Evolutionary conservation across 73 alveolate genomes (phyloP).

Genomic region (Blepharisma stoltei): DNA sequence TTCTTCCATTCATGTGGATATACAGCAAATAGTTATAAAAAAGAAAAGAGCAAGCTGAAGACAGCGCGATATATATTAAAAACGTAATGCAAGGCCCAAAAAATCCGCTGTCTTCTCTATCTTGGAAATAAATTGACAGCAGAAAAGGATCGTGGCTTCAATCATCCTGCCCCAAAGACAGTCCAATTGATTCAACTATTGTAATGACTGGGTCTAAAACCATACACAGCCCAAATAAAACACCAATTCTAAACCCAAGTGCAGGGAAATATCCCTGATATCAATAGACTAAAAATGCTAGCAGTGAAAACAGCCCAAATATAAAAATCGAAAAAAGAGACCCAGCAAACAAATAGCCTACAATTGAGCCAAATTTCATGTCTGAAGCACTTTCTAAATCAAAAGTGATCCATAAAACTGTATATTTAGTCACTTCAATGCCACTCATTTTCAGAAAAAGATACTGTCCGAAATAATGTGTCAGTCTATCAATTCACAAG

Average conservation of each 20-base stretch:
- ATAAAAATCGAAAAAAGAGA: constrained; percentile 34
- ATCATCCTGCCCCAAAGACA: constrained; percentile 45
- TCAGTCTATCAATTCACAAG: constrained; percentile 48
- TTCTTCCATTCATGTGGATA: constrained; percentile 65
- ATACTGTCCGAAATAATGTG: constrained; percentile 60
- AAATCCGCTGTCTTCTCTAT: constrained; percentile 43
- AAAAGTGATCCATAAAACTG: constrained; percentile 38
- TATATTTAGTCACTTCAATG: constrained; percentile 41
- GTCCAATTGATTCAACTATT: constrained; percentile 30
- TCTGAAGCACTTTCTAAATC: constrained; percentile 41
- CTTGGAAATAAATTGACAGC: constrained; percentile 42
- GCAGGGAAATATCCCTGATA: constrained; percentile 50
- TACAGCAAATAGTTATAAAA: constrained; percentile 56
- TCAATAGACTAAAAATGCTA: constrained; percentile 41
- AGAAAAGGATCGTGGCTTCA: constrained; percentile 52
- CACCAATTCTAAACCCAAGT: constrained; percentile 41
- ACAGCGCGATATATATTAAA: constrained; percentile 41
- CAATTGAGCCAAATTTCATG: constrained; percentile 51
- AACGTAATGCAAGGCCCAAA: constrained; percentile 48
- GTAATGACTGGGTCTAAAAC: constrained; percentile 49
- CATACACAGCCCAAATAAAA: constrained; percentile 57
- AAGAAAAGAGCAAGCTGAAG: constrained; percentile 38
- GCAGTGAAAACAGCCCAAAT: constrained; percentile 28
- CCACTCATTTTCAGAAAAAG: constrained; percentile 38
- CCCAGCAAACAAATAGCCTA: constrained; percentile 47